A percentile compares a stretch with the other conserved stretches of the same genome.
These are phyloP conservation scores for Tetrahymena thermophila DNA, from an alignment of 73 alveolate genomes.

Conservation along the genomic window DNA sequence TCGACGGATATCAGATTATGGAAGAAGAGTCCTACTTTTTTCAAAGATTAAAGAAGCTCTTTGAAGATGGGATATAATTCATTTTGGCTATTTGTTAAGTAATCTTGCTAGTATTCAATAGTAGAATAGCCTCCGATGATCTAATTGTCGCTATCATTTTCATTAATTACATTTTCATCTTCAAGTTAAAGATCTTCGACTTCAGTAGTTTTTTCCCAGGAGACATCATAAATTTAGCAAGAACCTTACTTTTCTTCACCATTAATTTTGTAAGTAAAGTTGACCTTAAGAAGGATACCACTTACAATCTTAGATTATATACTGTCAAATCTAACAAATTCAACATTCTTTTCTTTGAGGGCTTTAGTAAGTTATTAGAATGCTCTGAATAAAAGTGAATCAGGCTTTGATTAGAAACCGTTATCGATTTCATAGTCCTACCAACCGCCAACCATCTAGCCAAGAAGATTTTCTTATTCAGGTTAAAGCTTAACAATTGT, in stretches of 20 bases:
- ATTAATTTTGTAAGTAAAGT: background rate
- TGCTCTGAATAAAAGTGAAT: background rate
- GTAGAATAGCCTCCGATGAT: background rate
- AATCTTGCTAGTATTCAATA: background rate
- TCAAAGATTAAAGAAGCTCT: background rate
- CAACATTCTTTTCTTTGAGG: background rate
- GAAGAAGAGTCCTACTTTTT: background rate
- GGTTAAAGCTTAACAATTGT: background rate
- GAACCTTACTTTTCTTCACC: background rate
- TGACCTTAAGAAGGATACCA: background rate
- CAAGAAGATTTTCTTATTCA: background rate
- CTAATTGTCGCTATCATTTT: background rate
- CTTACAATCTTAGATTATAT: background rate
- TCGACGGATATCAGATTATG: background rate
- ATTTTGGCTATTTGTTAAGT: background rate
- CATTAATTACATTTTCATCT: background rate
- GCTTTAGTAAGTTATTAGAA: background rate
- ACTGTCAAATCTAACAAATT: background rate
- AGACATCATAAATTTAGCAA: background rate
- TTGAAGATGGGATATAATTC: background rate
- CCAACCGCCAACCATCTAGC: background rate
- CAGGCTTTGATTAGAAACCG: background rate
- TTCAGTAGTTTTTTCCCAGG: background rate
- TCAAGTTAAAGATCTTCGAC: background rate
- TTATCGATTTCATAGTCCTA: background rate